phyloP scores from a whole-genome alignment of 352 stramenopile species.

The Globisporangium echinulatum region DNA sequence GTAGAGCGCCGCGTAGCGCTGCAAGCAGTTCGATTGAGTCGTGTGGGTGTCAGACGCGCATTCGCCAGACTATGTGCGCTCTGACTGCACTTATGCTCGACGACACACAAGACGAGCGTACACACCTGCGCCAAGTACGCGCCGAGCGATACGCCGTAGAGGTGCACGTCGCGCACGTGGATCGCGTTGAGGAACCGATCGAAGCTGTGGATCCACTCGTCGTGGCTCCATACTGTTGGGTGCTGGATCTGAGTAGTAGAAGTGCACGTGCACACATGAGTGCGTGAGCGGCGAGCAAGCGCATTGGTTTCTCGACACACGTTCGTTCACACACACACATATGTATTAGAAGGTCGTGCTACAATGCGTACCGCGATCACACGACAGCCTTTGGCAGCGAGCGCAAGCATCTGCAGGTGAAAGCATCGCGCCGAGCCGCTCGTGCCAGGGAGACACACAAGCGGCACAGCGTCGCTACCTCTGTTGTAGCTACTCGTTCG shows the following conservation, averaged over 20 bases:
- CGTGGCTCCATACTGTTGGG: constrained; percentile 65
- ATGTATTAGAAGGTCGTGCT: too few relatives aligned
- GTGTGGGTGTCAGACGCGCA: neutral
- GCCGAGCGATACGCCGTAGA: constrained; percentile 67
- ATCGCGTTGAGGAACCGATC: constrained; percentile 70
- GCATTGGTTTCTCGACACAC: too few relatives aligned
- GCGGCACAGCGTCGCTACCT: constrained; percentile 16
- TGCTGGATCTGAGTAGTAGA: constrained; percentile 41
- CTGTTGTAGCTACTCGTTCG: neutral
- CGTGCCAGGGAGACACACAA: constrained; percentile 62
- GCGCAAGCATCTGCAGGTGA: constrained; percentile 43
- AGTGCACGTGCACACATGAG: neutral
- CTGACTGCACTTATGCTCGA: too few relatives aligned
- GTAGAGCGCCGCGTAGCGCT: constrained; percentile 59
- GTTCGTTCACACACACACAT: too few relatives aligned
- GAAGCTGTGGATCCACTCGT: constrained; percentile 81
- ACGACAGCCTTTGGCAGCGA: constrained; percentile 54
- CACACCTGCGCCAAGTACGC: constrained; percentile 63
- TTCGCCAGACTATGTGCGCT: neutral
- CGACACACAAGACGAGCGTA: neutral
- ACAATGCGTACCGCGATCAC: constrained; percentile 39
- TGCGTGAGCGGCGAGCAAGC: neutral
- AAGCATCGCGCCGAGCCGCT: constrained; percentile 50
- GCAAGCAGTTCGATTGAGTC: neutral
- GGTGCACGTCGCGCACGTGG: constrained; percentile 43